Evolutionary conservation across 179 eudicot genomes (phyloP).

Genomic region (Nepenthes alata): DNA sequence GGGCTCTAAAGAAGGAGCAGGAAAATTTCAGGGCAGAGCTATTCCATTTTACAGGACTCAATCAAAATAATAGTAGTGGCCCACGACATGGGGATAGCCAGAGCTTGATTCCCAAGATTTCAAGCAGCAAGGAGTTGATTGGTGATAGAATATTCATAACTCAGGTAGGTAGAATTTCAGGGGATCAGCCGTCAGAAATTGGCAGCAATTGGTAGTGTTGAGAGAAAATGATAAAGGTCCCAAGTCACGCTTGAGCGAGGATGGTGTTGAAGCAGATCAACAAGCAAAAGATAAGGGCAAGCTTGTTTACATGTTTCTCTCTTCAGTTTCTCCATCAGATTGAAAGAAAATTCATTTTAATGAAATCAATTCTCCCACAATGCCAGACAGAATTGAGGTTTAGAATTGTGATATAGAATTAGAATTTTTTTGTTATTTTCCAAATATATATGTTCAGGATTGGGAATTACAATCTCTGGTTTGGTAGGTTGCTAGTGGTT

Average conservation of each 20-base stretch:
- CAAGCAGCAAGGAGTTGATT: conserved; percentile 12
- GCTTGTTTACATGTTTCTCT: not conserved
- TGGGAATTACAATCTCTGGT: too few relatives aligned
- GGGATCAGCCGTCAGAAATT: conserved; percentile 14
- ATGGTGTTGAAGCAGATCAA: conserved; percentile 7
- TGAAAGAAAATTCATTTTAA: not conserved
- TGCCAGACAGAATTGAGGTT: too few relatives aligned
- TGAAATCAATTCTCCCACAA: not conserved
- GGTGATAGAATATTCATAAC: conserved; percentile 26
- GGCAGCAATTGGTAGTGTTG: conserved; percentile 13
- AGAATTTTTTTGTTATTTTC: too few relatives aligned
- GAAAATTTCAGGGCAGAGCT: conserved; percentile 15
- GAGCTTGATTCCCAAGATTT: conserved; percentile 23
- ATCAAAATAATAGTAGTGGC: not conserved
- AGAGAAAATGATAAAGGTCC: conserved; percentile 18
- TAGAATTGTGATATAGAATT: too few relatives aligned
- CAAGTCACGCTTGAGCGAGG: conserved; percentile 13
- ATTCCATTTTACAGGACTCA: conserved; percentile 11
- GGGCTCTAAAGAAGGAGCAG: conserved; percentile 29
- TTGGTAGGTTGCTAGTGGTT: too few relatives aligned
- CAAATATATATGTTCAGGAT: too few relatives aligned
- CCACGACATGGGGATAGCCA: conserved; percentile 15
- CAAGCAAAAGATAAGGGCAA: conserved; percentile 25
- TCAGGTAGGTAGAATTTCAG: conserved; percentile 12
- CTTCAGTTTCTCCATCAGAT: not conserved